Conservation (phyloP, 169 alveolate species). For the Cryptosporidium meleagridis region DNA sequence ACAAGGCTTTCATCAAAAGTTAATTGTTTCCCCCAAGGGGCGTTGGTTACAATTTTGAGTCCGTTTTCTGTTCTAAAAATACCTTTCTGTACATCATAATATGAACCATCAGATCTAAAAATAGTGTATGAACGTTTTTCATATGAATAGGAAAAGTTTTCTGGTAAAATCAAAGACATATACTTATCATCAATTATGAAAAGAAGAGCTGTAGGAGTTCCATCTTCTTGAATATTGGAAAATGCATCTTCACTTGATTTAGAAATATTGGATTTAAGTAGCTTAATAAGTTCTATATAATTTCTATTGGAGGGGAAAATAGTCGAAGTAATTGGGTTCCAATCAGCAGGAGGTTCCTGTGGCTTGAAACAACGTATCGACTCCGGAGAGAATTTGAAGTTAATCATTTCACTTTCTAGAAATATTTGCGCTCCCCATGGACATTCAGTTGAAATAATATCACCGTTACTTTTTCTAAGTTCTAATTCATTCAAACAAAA, state of each 20-base stretch:
- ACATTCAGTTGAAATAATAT: conserved; percentile 34
- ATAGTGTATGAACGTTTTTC: not conserved
- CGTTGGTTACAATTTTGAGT: conserved; percentile 46
- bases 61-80: conserved; percentile 25
- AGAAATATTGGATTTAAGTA: conserved; percentile 1
- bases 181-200: conserved; percentile 41
- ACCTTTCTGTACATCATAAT: conserved; percentile 34
- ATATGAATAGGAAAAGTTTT: conserved; percentile 35
- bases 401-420: conserved; percentile 11
- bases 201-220: conserved; percentile 42
- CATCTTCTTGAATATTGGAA: conserved; percentile 39
- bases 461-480: conserved; percentile 12
- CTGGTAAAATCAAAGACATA: conserved; percentile 41
- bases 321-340: conserved; percentile 65
- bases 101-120: conserved; percentile 48
- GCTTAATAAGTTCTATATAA: conserved; percentile 10
- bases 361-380: conserved; percentile 9
- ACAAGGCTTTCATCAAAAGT: conserved; percentile 3
- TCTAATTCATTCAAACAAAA: conserved; percentile 53
- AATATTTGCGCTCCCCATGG: conserved; percentile 59
- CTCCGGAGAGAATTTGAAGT: conserved; percentile 38
- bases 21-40: conserved; percentile 46
- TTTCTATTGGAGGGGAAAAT: conserved; percentile 22
- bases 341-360: conserved; percentile 46
- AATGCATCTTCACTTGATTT: conserved; percentile 1